Evolutionary conservation across 148 eudicot species (phyloP).

Genomic region (Rhododendron griersonianum): DNA sequence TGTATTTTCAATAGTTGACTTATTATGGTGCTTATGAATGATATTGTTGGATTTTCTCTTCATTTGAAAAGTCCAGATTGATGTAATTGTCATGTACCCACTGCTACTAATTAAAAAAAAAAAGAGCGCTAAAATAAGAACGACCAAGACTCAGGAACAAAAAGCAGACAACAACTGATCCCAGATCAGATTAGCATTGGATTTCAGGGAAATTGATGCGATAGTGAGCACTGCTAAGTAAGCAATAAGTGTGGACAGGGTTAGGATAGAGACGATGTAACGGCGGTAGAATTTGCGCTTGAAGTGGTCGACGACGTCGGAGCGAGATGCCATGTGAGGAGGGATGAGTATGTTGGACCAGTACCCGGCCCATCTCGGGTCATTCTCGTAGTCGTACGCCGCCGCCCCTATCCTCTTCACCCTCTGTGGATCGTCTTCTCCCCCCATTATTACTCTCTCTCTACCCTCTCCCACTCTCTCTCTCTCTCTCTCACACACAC

Average conservation of each 20-base stretch:
- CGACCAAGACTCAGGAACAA: background rate
- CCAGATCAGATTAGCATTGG: background rate
- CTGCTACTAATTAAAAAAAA: background rate
- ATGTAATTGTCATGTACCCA: background rate
- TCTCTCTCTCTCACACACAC: background rate
- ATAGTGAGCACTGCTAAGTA: background rate
- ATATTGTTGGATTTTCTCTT: background rate
- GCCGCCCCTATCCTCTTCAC: slow-evolving; percentile 66
- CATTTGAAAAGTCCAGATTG: background rate
- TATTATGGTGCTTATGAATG: background rate
- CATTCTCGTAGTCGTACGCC: slow-evolving; percentile 85
- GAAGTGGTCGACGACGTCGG: slow-evolving; percentile 67
- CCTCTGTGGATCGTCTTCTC: slow-evolving; percentile 50
- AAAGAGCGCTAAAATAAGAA: background rate
- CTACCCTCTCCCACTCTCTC: background rate
- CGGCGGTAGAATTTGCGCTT: slow-evolving; percentile 98
- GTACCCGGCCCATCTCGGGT: slow-evolving; percentile 78
- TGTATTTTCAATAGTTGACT: background rate
- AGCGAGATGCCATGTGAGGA: slow-evolving; percentile 77
- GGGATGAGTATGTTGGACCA: slow-evolving; percentile 96
- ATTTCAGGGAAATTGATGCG: background rate
- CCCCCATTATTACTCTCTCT: slow-evolving; percentile 25
- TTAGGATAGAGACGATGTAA: slow-evolving; percentile 47
- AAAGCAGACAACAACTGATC: background rate
- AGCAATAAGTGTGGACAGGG: background rate